phyloP scores from a whole-genome alignment of 1,284 basidiomycete genomes.

The Meira miltonrushii region DNA sequence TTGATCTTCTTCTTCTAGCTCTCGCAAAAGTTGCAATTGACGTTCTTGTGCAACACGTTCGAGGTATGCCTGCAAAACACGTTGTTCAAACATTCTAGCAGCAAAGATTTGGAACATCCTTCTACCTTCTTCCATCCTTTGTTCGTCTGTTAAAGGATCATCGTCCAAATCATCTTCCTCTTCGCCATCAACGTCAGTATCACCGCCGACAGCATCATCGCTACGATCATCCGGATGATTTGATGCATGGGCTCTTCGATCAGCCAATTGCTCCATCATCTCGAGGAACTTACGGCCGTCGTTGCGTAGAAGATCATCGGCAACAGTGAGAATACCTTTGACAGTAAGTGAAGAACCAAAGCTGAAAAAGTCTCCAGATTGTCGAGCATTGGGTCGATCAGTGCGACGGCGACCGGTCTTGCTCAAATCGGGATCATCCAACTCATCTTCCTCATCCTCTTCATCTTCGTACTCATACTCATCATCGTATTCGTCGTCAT shows the following conservation, averaged over 20 bases:
- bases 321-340: constrained; percentile 95
- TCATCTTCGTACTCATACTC: constrained; percentile 62
- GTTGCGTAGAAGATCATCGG: constrained; percentile 95
- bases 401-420: constrained; percentile 8
- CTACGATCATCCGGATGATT: constrained; percentile 59
- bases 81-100: constrained; percentile 98
- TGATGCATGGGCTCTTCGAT: constrained; percentile 65
- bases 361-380: constrained; percentile 65
- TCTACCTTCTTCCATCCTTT: constrained; percentile 97
- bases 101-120: constrained; percentile 99
- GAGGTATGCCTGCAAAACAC: constrained; percentile 84
- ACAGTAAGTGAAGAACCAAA: constrained; percentile 74
- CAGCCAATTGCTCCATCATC: constrained; percentile 99
- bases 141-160: constrained; percentile 57
- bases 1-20: constrained; percentile 83
- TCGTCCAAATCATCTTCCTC: constrained; percentile 55
- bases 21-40: constrained; percentile 76
- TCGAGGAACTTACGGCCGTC: constrained; percentile 98
- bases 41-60: constrained; percentile 85
- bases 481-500: constrained; percentile 50
- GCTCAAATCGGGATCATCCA: constrained; percentile 17
- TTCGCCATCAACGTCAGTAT: constrained; percentile 54
- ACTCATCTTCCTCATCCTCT: constrained; percentile 48
- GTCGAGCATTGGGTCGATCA: constrained; percentile 23
- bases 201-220: constrained; percentile 60